Conservation (phyloP, 169 alveolate genomes). For the Plasmodium malariae region DNA sequence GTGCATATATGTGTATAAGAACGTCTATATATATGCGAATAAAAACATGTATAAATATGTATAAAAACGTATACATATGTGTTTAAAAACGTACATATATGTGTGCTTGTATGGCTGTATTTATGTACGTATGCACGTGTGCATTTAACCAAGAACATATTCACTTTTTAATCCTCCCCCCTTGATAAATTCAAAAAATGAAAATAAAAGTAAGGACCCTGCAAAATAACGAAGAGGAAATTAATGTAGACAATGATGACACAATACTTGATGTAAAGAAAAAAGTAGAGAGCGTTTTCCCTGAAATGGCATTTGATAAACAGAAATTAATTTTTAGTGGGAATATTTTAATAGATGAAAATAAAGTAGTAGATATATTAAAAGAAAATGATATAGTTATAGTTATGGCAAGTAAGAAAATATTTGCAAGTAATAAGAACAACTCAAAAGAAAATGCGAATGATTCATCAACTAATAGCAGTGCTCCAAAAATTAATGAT, state of each 20-base stretch:
- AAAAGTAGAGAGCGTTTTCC: conserved; percentile 78
- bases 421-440: conserved; percentile 67
- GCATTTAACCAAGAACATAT: too few relatives aligned
- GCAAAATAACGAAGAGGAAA: conserved; percentile 85
- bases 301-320: conserved; percentile 82
- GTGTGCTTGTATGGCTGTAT: too few relatives aligned
- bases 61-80: background rate
- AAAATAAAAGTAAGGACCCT: conserved; percentile 85
- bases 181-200: conserved; percentile 69
- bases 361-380: conserved; percentile 78
- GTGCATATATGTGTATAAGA: too few relatives aligned
- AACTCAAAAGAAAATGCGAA: conserved; percentile 58
- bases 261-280: conserved; percentile 82
- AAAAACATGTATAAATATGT: too few relatives aligned
- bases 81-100: too few relatives aligned
- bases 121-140: too few relatives aligned
- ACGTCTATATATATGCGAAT: background rate
- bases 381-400: conserved; percentile 87
- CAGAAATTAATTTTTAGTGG: conserved; percentile 88
- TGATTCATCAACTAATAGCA: conserved; percentile 4
- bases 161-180: too few relatives aligned
- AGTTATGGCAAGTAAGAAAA: conserved; percentile 83
- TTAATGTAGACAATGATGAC: conserved; percentile 82
- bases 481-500: conserved; percentile 11
- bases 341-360: conserved; percentile 82